Conservation (phyloP, 2,329 filamentous ascomycete genomes). For the Tetracladium maxilliforme region DNA sequence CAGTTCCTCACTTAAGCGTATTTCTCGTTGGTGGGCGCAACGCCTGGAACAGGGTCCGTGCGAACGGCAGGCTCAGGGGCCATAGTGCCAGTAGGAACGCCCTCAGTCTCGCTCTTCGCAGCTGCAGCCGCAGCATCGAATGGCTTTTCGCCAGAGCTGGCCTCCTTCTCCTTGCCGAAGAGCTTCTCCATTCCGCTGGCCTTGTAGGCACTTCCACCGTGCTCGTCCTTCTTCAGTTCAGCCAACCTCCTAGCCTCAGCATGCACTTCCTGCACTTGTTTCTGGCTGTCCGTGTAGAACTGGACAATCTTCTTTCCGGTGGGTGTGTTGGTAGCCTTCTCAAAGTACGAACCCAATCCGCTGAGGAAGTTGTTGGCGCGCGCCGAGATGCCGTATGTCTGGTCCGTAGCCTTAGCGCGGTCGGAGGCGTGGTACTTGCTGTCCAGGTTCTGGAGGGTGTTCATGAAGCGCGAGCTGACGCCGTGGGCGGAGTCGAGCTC, state of each 20-base stretch:
- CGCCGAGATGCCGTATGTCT: slow-evolving; percentile 67
- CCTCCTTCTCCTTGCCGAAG: slow-evolving; percentile 35
- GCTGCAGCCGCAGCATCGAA: slow-evolving; percentile 8
- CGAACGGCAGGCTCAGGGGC: no score
- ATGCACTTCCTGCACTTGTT: slow-evolving; percentile 91
- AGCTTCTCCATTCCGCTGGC: slow-evolving; percentile 23
- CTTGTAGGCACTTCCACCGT: slow-evolving; percentile 43
- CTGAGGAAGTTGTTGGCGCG: slow-evolving; percentile 51
- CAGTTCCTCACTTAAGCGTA: no score
- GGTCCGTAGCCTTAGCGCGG: slow-evolving; percentile 70
- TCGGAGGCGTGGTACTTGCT: slow-evolving; percentile 77
- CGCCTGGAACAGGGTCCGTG: no score
- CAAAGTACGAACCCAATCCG: slow-evolving; percentile 78
- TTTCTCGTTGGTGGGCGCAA: no score
- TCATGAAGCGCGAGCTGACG: slow-evolving; percentile 66
- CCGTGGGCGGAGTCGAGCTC: slow-evolving; percentile 83
- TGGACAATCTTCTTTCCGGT: slow-evolving; percentile 76
- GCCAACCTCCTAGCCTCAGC: slow-evolving; percentile 78
- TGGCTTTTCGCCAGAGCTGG: slow-evolving; percentile 11
- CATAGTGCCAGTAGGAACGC: no score
- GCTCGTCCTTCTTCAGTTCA: slow-evolving; percentile 63
- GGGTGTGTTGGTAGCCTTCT: slow-evolving; percentile 77
- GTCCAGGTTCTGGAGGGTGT: slow-evolving; percentile 64
- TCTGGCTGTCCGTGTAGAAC: slow-evolving; percentile 75
- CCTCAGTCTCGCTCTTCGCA: slow-evolving; percentile 6